Percentiles rank a stretch among this genome's conserved stretches.
phyloP scores from a whole-genome alignment of 1,284 basidiomycete genomes.

The Fomes fomentarius region DNA sequence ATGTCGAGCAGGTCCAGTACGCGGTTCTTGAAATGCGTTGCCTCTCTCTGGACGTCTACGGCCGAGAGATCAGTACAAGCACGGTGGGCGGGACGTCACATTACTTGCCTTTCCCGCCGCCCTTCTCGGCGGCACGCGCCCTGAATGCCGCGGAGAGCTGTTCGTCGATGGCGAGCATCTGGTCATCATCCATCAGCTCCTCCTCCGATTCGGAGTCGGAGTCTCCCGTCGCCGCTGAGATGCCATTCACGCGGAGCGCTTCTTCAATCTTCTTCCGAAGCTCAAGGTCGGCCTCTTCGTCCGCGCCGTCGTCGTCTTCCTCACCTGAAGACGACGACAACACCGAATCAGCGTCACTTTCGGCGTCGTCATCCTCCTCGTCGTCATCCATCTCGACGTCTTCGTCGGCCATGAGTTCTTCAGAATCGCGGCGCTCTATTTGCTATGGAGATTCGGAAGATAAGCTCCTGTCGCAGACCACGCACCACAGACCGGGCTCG shows the following conservation, averaged over 20 bases:
- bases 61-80: constrained; percentile 44
- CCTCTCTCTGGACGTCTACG: constrained; percentile 75
- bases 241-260: constrained; percentile 75
- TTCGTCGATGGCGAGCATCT: constrained; percentile 96
- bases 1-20: constrained; percentile 91
- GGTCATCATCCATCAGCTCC: constrained; percentile 91
- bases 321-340: constrained; percentile 39
- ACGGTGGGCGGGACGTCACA: not conserved
- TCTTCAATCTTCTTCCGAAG: constrained; percentile 79
- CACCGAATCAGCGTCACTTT: constrained; percentile 28
- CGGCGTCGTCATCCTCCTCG: constrained; percentile 46
- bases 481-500: not conserved
- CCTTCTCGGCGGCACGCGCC: constrained; percentile 64
- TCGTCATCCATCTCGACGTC: constrained; percentile 41
- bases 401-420: constrained; percentile 52
- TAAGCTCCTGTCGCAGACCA: constrained; percentile 5
- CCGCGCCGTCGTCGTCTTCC: constrained; percentile 49
- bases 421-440: constrained; percentile 74
- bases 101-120: constrained; percentile 60
- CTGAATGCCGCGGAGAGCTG: constrained; percentile 92
- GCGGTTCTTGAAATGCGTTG: constrained; percentile 93
- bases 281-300: constrained; percentile 62
- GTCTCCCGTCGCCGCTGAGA: constrained; percentile 57
- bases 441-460: constrained; percentile 54
- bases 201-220: constrained; percentile 55